phyloP scores from a whole-genome alignment of 2,329 filamentous ascomycete genomes.

The Colletotrichum scovillei region DNA sequence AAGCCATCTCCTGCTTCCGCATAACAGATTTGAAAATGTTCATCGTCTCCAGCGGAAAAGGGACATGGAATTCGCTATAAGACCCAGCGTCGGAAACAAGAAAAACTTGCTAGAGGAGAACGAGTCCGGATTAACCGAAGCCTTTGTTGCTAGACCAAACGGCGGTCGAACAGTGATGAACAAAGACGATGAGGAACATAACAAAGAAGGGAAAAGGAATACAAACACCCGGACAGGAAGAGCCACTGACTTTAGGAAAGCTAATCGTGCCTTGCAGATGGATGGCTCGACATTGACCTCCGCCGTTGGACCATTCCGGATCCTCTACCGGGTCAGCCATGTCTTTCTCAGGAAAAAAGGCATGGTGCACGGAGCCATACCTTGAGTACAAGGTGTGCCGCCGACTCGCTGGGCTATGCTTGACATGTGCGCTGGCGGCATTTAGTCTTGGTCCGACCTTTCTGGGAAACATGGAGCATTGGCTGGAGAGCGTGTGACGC shows the following conservation, averaged over 20 bases:
- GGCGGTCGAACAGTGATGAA: conserved; percentile 15
- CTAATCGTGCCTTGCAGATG: conserved; percentile 35
- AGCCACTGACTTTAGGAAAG: conserved; percentile 29
- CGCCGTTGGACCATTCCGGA: conserved; percentile 26
- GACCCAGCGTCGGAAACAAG: background rate
- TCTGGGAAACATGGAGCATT: conserved; percentile 22
- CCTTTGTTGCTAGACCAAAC: conserved; percentile 20
- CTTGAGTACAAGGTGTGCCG: conserved; percentile 25
- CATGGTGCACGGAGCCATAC: conserved; percentile 30
- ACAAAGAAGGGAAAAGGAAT: conserved; percentile 5
- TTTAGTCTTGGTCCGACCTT: conserved; percentile 22
- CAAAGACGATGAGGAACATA: conserved; percentile 3
- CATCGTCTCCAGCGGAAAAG: conserved; percentile 19
- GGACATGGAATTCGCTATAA: conserved; percentile 7
- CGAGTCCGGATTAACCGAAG: conserved; percentile 5
- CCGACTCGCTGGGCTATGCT: conserved; percentile 27
- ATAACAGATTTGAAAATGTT: conserved; percentile 34
- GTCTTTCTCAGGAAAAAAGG: conserved; percentile 14
- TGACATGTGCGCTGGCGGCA: conserved; percentile 31
- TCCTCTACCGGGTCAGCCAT: conserved; percentile 22
- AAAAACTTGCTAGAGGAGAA: background rate
- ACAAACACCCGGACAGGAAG: conserved; percentile 1
- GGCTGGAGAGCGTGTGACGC: conserved; percentile 10
- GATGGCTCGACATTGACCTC: conserved; percentile 35
- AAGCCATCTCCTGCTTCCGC: conserved; percentile 37